Base-by-base conservation (phyloP, 768 basidiomycete species). In the Termitomyces sp. region DNA sequence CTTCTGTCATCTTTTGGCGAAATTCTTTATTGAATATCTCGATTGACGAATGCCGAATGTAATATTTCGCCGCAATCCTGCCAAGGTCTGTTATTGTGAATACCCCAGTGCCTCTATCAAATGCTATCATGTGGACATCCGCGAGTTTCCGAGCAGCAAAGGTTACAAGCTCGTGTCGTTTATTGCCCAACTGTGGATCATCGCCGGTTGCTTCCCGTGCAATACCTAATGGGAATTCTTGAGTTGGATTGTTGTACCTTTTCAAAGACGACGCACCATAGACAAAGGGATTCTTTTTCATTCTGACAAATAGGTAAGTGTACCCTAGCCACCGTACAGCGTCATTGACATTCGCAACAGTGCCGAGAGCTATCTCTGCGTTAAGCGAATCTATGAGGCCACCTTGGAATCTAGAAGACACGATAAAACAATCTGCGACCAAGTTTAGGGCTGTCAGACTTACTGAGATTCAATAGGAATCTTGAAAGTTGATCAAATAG, bases 391-490 rank as follows among this genome's bases (percentile, higher is more conserved):
- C 94, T 42, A 89, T 77, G 71, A 98, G 84, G 1, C 97, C 95
- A 29, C 77, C 76, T 36, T 79, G 81, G 69, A 99, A 98, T 70
- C 85, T 86, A 47, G 38, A 43, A 54, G 13, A 56, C 25, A 54
- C 53, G 29, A 49, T 5, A 55, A 46, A 59, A 25, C 54, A 20
- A 54, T 45, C n/a, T 39, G 44, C 11, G 12, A n/a, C 7, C 22
- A 20, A 45, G 36, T 35, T 46, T 15, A 20, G 25, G 43, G 33
- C 33, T 43, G 4, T 40, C 22, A 46, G 20, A 65, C 87, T 62
- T 49, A 95, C 94, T 89, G 88, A 3, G 97, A 98, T 71, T 99
- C 97, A 54, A 99, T 99, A 0, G 97, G 91, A 64, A 90, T 88
- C 87, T 98, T 62, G 23, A 50, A 54, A 23, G 10, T n/a, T n/a